A percentile compares a stretch with the other conserved stretches of the same genome.
These are phyloP conservation scores for Amanita polypyramis DNA, from an alignment of 768 basidiomycete species.

Conservation along the genomic window DNA sequence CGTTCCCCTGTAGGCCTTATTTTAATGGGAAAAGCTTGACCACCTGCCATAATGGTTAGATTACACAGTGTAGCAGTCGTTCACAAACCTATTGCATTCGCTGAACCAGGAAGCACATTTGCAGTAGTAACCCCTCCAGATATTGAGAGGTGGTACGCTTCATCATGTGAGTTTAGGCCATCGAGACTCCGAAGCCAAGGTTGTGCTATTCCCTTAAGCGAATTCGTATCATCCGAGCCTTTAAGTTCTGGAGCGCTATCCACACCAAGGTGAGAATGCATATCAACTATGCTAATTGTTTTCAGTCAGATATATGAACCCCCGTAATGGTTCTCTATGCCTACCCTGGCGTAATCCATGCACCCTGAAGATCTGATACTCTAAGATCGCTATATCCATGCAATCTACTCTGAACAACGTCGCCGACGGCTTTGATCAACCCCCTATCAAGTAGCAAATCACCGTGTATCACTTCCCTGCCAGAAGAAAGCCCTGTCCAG, in stretches of 20 bases:
- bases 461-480: conserved; percentile 44
- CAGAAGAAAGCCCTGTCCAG: conserved; percentile 45
- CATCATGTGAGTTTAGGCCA: conserved; percentile 69
- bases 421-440: conserved; percentile 41
- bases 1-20: conserved; percentile 62
- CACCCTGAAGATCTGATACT: conserved; percentile 44
- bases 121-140: conserved; percentile 76
- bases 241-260: conserved; percentile 18
- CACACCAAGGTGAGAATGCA: conserved; percentile 47
- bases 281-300: conserved; percentile 22
- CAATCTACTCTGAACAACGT: conserved; percentile 20
- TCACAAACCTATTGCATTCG: conserved; percentile 42
- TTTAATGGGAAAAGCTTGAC: conserved; percentile 81
- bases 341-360: conserved; percentile 67
- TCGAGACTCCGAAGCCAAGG: conserved; percentile 64
- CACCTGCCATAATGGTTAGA: conserved; percentile 30
- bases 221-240: conserved; percentile 43
- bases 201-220: conserved; percentile 28
- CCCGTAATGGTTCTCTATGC: not conserved
- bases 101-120: conserved; percentile 65
- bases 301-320: conserved; percentile 6
- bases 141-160: conserved; percentile 50
- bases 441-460: conserved; percentile 53
- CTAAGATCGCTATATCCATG: conserved; percentile 19
- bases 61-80: not conserved